A percentile compares a stretch with the other conserved stretches of the same genome.
These are phyloP conservation scores for Sapria himalayana DNA, from an alignment of 345 rosid species.

Conservation along the genomic window DNA sequence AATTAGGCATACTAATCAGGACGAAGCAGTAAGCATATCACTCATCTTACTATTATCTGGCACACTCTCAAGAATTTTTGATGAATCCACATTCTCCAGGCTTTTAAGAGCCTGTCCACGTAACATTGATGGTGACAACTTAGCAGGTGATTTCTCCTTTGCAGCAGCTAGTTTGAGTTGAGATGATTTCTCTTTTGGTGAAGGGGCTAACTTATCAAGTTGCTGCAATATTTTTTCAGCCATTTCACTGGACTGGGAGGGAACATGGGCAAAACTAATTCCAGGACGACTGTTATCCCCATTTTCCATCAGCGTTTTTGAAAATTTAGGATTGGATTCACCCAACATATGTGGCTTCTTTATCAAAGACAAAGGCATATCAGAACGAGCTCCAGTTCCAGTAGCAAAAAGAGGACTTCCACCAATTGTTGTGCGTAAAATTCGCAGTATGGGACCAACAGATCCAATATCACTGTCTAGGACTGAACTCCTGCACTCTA, in stretches of 20 bases:
- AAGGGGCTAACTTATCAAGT: constrained; percentile 39
- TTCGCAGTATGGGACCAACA: constrained; percentile 71
- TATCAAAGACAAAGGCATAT: constrained; percentile 12
- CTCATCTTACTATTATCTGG: constrained; percentile 17
- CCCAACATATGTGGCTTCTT: constrained; percentile 11
- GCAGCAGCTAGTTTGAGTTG: no score
- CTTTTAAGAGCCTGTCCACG: constrained; percentile 63
- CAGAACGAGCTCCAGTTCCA: constrained; percentile 13
- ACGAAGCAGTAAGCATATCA: no score
- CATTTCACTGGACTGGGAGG: constrained; percentile 59
- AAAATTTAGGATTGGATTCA: constrained; percentile 12
- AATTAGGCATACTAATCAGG: no score
- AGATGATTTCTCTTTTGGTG: constrained; percentile 49
- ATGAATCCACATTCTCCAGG: constrained; percentile 39
- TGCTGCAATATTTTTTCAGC: constrained; percentile 71
- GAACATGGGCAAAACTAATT: constrained; percentile 26
- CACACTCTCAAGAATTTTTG: constrained; percentile 23
- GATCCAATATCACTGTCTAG: constrained; percentile 61
- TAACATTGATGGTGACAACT: constrained; percentile 59
- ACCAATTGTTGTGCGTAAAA: constrained; percentile 24
- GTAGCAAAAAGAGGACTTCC: constrained; percentile 11
- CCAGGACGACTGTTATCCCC: constrained; percentile 17
- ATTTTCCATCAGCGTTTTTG: constrained; percentile 18
- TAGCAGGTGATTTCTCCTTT: constrained; percentile 51
- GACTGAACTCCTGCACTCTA: constrained; percentile 58